Evolutionary conservation across 768 basidiomycete species (phyloP).

Genomic region (Lyophyllum decastes): DNA sequence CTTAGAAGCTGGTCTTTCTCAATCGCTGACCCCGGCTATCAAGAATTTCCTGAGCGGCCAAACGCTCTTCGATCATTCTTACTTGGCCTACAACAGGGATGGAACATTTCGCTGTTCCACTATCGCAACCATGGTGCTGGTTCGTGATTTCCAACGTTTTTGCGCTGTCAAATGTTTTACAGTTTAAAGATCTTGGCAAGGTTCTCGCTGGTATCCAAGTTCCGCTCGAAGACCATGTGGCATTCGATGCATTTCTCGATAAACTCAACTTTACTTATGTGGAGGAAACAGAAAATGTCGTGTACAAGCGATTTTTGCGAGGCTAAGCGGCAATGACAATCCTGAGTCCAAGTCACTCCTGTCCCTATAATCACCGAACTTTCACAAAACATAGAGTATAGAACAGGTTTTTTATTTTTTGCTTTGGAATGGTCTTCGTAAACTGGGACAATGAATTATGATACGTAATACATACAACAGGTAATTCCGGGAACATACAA

Average conservation of each 20-base stretch:
- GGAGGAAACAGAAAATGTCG: constrained; percentile 89
- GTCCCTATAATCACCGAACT: no score
- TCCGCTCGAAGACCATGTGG: constrained; percentile 61
- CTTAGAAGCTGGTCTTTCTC: background rate
- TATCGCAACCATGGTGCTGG: constrained; percentile 98
- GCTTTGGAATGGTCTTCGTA: background rate
- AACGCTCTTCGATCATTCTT: constrained; percentile 91
- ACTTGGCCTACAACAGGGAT: constrained; percentile 74
- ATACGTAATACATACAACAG: constrained; percentile 1
- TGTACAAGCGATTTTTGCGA: constrained; percentile 75
- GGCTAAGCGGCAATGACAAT: constrained; percentile 25
- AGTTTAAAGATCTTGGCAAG: constrained; percentile 77
- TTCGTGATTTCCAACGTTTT: constrained; percentile 37
- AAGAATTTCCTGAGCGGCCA: constrained; percentile 96
- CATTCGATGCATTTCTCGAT: constrained; percentile 75
- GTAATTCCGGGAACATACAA: background rate
- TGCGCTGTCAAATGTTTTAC: constrained; percentile 3
- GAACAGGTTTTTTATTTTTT: no score
- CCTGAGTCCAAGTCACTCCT: no score
- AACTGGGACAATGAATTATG: background rate
- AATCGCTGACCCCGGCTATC: constrained; percentile 1
- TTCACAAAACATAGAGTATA: no score
- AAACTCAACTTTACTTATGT: constrained; percentile 85
- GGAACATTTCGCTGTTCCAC: constrained; percentile 97
- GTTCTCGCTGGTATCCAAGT: constrained; percentile 95